Percentiles rank a stretch among this genome's conserved stretches.
phyloP scores from a whole-genome alignment of 139 green algal species.

The Pseudopediastrum boryanum region DNA sequence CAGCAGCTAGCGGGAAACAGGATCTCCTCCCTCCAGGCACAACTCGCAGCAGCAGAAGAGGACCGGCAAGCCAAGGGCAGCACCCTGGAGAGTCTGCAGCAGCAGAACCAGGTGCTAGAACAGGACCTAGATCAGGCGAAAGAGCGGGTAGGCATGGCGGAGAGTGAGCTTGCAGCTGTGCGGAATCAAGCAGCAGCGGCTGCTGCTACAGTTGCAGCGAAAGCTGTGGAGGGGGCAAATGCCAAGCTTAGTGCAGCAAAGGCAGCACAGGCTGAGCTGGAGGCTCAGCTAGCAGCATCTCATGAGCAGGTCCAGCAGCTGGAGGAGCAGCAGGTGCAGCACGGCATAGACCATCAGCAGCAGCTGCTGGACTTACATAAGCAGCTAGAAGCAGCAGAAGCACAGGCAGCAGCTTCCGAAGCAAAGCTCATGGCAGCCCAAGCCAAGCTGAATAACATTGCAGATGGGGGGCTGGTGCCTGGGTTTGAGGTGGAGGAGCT shows the following conservation, averaged over 20 bases:
- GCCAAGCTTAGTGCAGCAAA: neutral
- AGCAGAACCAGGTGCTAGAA: neutral
- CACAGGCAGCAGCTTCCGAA: neutral
- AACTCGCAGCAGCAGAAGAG: neutral
- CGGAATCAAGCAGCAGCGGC: neutral
- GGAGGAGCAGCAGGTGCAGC: neutral
- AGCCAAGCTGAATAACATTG: neutral
- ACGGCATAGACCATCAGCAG: neutral
- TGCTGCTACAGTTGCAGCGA: neutral
- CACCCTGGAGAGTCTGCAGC: neutral
- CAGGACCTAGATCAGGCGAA: neutral
- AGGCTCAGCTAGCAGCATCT: neutral
- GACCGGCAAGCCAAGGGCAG: neutral
- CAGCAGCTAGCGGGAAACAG: neutral
- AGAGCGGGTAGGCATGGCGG: neutral
- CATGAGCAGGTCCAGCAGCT: too few species aligned
- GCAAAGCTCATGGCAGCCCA: neutral
- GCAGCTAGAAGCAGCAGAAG: neutral
- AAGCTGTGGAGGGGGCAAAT: neutral
- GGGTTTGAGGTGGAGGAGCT: slow-evolving; percentile 37
- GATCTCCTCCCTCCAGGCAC: slow-evolving; percentile 1
- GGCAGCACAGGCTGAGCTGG: neutral
- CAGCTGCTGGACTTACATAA: neutral
- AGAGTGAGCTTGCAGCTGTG: neutral
- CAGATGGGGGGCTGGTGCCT: neutral